A percentile compares a stretch with the other conserved stretches of the same genome.
Conservation (phyloP, 176 grass and related monocot genomes). For the Aegilops speltoides region DNA sequence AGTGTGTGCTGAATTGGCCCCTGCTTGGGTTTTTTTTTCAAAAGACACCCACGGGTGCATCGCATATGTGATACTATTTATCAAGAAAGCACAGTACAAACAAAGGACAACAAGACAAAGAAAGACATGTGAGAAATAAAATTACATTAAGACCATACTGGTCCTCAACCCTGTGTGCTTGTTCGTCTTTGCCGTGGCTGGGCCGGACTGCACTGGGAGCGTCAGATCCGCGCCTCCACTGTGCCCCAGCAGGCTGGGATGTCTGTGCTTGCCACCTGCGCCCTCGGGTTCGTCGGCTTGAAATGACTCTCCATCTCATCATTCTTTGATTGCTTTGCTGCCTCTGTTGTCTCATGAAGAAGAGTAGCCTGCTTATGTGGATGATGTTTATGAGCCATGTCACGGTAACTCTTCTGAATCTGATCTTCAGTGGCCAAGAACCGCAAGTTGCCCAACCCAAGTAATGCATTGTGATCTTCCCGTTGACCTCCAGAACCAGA, state of each 20-base stretch:
- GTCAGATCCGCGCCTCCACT: conserved; percentile 76
- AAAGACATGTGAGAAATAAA: too few species aligned
- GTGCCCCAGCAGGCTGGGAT: background rate
- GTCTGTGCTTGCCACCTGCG: too few species aligned
- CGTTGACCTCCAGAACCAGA: too few species aligned
- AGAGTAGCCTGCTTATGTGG: conserved; percentile 86
- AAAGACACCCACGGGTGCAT: too few species aligned
- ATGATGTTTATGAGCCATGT: conserved; percentile 88
- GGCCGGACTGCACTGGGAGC: conserved; percentile 91
- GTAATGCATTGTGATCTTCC: conserved; percentile 47
- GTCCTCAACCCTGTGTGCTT: too few species aligned
- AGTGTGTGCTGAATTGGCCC: too few species aligned
- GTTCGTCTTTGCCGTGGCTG: background rate
- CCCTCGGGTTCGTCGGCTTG: conserved; percentile 23
- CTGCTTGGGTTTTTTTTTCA: too few species aligned
- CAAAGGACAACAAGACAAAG: too few species aligned
- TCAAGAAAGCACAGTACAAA: too few species aligned
- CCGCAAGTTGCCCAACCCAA: conserved; percentile 74
- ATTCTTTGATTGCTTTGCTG: conserved; percentile 67
- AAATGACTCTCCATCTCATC: conserved; percentile 97
- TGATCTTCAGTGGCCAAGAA: conserved; percentile 97
- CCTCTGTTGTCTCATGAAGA: conserved; percentile 68
- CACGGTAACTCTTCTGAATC: conserved; percentile 87
- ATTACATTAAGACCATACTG: too few species aligned
- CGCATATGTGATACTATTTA: too few species aligned